Evolutionary conservation across 1,284 basidiomycete genomes (phyloP).

Genomic region (Vanrija pseudolonga): DNA sequence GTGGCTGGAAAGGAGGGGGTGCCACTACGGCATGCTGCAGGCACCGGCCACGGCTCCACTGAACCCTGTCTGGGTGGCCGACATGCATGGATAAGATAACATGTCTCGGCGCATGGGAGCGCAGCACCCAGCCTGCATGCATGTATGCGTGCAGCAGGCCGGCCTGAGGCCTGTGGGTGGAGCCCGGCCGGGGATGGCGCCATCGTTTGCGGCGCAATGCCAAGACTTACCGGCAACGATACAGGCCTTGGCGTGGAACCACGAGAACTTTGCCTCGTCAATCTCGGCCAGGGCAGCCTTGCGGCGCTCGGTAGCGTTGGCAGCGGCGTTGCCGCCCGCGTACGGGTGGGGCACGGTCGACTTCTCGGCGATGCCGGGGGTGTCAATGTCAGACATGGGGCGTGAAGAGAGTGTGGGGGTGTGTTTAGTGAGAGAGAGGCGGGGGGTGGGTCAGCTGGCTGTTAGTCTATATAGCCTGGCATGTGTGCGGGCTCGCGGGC

Average conservation of each 20-base stretch:
- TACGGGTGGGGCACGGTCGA: not conserved
- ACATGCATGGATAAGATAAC: not conserved
- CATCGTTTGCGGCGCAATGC: too few species aligned
- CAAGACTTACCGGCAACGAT: constrained; percentile 47
- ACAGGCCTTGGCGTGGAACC: constrained; percentile 51
- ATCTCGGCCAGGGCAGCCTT: constrained; percentile 70
- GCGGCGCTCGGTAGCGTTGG: constrained; percentile 52
- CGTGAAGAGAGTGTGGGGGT: not conserved
- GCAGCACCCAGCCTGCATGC: not conserved
- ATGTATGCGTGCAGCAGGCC: too few species aligned
- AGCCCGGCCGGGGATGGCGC: not conserved
- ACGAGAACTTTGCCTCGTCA: constrained; percentile 68
- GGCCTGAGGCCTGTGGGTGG: too few species aligned
- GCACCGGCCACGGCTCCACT: too few species aligned
- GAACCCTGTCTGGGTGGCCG: too few species aligned
- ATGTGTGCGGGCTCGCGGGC: too few species aligned
- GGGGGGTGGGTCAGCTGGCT: too few species aligned
- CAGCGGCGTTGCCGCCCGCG: constrained; percentile 3
- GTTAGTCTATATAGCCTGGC: too few species aligned
- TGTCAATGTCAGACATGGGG: not conserved
- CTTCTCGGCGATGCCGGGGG: constrained; percentile 7
- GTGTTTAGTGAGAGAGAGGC: not conserved
- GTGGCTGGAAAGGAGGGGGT: too few species aligned
- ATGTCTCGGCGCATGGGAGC: not conserved
- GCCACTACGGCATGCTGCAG: too few species aligned